Percentiles rank a stretch among this genome's conserved stretches.
phyloP scores from a whole-genome alignment of 495 filamentous ascomycete genomes.

The Apiosordaria backusii region DNA sequence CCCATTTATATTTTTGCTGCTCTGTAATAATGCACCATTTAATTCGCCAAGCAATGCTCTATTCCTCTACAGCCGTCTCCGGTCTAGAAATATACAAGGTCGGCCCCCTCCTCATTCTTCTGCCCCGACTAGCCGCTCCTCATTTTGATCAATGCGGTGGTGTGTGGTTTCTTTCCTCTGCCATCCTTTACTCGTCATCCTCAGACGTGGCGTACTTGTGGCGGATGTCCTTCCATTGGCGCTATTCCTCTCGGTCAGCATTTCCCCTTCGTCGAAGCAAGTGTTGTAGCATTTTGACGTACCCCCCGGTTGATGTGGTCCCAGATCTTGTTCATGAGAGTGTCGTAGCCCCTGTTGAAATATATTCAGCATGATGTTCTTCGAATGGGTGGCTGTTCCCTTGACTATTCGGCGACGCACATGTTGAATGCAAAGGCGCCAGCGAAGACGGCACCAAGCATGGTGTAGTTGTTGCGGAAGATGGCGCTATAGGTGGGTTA shows the following conservation, averaged over 20 bases:
- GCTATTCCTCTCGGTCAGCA: conserved; percentile 52
- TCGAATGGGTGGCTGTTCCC: background rate
- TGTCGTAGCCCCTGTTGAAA: conserved; percentile 66
- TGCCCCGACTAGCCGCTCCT: conserved; percentile 4
- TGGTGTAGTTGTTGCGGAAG: conserved; percentile 79
- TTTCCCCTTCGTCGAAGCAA: conserved; percentile 1
- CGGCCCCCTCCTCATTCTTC: conserved; percentile 2
- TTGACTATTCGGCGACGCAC: conserved; percentile 50
- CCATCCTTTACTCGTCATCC: conserved; percentile 28
- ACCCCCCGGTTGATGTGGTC: conserved; percentile 85
- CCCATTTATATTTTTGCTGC: background rate
- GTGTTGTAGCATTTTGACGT: conserved; percentile 40
- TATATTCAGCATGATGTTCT: conserved; percentile 23
- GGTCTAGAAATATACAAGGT: conserved; percentile 26
- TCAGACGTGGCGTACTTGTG: conserved; percentile 62
- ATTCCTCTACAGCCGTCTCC: conserved; percentile 26
- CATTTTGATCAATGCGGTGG: background rate
- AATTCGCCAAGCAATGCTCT: conserved; percentile 16
- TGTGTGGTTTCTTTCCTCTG: background rate
- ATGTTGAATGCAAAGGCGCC: conserved; percentile 90
- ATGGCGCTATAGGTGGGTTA: conserved; percentile 59
- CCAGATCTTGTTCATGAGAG: conserved; percentile 76
- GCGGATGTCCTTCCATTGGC: conserved; percentile 99
- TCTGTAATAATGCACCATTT: background rate
- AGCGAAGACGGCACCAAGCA: conserved; percentile 80